These are phyloP conservation scores for Aspergillus hortae DNA, from an alignment of 2,329 filamentous ascomycete genomes.

Conservation along the genomic window DNA sequence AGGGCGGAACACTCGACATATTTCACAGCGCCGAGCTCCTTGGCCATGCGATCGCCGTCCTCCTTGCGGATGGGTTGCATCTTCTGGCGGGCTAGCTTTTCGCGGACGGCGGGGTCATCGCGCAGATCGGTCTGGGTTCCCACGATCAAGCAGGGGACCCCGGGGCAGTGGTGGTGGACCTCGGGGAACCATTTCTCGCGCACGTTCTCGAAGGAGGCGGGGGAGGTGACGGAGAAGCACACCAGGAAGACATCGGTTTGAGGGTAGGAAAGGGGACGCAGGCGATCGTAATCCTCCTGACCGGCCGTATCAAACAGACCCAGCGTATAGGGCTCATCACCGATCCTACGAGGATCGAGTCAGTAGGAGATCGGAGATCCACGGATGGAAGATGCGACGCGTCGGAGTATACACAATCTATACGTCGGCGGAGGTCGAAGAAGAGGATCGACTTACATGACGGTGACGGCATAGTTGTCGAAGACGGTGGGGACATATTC, in stretches of 20 bases:
- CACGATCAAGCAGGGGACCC: slow-evolving; percentile 95
- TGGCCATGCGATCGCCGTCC: slow-evolving; percentile 93
- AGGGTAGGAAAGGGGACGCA: slow-evolving; percentile 93
- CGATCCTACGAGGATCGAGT: slow-evolving; percentile 65
- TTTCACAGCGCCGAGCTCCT: slow-evolving; percentile 95
- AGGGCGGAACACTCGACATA: slow-evolving; percentile 98
- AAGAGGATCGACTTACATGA: slow-evolving; percentile 71
- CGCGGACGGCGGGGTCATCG: slow-evolving; percentile 79
- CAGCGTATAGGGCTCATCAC: slow-evolving; percentile 95
- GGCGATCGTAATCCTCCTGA: slow-evolving; percentile 98
- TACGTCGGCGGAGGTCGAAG: neutral
- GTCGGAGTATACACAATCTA: neutral
- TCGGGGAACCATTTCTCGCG: slow-evolving; percentile 99
- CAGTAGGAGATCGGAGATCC: slow-evolving; percentile 2
- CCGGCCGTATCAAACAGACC: slow-evolving; percentile 97
- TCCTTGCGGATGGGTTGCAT: slow-evolving; percentile 90
- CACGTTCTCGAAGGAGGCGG: slow-evolving; percentile 98
- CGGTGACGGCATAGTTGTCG: slow-evolving; percentile 99
- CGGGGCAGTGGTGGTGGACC: slow-evolving; percentile 97
- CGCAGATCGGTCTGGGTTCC: slow-evolving; percentile 96
- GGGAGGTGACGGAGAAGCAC: slow-evolving; percentile 97
- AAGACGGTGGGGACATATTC: slow-evolving; percentile 99
- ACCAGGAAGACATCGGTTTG: slow-evolving; percentile 99
- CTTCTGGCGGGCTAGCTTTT: slow-evolving; percentile 93
- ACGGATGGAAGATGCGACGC: neutral